These are phyloP conservation scores for Yamadazyma laniorum DNA, from an alignment of 805 yeast species.

Conservation along the genomic window DNA sequence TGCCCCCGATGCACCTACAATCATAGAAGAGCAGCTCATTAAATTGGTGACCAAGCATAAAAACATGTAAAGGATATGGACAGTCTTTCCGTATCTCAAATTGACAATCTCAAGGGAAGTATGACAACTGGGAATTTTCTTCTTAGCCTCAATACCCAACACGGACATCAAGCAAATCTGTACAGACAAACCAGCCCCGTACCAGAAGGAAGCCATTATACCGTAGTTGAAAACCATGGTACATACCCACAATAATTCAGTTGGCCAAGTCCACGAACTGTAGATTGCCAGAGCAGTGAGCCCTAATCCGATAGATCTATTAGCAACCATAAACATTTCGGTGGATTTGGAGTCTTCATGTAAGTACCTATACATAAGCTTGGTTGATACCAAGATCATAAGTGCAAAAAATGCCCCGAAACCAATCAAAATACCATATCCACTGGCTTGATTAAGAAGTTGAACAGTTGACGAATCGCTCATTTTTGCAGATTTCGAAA, in stretches of 20 bases:
- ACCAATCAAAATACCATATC: constrained; percentile 31
- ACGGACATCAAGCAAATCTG: constrained; percentile 26
- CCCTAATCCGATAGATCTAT: constrained; percentile 22
- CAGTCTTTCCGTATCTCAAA: constrained; percentile 25
- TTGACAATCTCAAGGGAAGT: constrained; percentile 30
- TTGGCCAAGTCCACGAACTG: constrained; percentile 30
- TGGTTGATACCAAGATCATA: constrained; percentile 26
- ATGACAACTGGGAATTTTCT: constrained; percentile 27
- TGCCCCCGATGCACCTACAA: constrained; percentile 28
- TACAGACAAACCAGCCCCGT: constrained; percentile 25
- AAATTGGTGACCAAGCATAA: constrained; percentile 24
- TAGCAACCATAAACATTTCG: constrained; percentile 29
- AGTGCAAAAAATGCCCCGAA: constrained; percentile 31
- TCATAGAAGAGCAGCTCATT: constrained; percentile 26
- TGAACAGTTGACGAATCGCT: constrained; percentile 14
- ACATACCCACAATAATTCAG: constrained; percentile 24
- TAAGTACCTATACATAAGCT: constrained; percentile 21
- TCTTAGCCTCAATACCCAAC: constrained; percentile 27
- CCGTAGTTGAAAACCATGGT: constrained; percentile 28
- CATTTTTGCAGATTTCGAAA: not conserved
- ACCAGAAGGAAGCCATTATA: constrained; percentile 22
- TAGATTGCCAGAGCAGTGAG: constrained; percentile 24
- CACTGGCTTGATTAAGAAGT: constrained; percentile 25
- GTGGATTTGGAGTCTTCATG: constrained; percentile 26
- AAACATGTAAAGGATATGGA: constrained; percentile 24